These are phyloP conservation scores for Gnetum montanum DNA, from an alignment of 75 land plant genomes.

Conservation along the genomic window DNA sequence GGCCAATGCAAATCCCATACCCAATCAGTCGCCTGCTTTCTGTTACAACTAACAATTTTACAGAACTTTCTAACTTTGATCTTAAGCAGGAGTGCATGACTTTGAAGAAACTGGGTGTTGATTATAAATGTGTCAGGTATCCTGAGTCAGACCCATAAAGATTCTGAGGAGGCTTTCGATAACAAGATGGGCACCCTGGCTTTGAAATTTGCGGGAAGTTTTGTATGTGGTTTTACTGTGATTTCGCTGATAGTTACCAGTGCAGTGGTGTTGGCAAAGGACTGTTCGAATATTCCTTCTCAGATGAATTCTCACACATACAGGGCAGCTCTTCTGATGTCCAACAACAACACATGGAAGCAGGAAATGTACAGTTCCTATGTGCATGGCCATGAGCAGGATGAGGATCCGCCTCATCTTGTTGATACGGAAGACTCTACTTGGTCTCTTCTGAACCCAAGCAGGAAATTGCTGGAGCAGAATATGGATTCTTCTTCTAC, in stretches of 20 bases:
- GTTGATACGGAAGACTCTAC: conserved; percentile 26
- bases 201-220: too few relatives aligned
- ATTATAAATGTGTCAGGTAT: too few relatives aligned
- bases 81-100: too few relatives aligned
- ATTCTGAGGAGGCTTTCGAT: too few relatives aligned
- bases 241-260: not conserved
- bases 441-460: conserved; percentile 25
- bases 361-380: conserved; percentile 18
- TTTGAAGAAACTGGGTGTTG: too few relatives aligned
- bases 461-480: not conserved
- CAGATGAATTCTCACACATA: conserved; percentile 45
- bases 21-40: too few relatives aligned
- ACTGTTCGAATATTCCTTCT: conserved; percentile 60
- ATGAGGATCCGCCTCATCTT: conserved; percentile 20
- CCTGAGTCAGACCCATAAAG: too few relatives aligned
- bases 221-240: not conserved
- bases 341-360: conserved; percentile 28
- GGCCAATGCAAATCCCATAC: too few relatives aligned
- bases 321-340: conserved; percentile 27
- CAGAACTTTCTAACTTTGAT: too few relatives aligned
- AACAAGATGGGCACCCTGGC: too few relatives aligned
- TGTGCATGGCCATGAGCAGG: not conserved
- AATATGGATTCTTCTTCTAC: not conserved
- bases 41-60: too few relatives aligned
- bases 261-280: conserved; percentile 17